Percentiles rank a stretch among this genome's conserved stretches.
These are phyloP conservation scores for Populus alba DNA, from an alignment of 345 rosid species.

Conservation along the genomic window DNA sequence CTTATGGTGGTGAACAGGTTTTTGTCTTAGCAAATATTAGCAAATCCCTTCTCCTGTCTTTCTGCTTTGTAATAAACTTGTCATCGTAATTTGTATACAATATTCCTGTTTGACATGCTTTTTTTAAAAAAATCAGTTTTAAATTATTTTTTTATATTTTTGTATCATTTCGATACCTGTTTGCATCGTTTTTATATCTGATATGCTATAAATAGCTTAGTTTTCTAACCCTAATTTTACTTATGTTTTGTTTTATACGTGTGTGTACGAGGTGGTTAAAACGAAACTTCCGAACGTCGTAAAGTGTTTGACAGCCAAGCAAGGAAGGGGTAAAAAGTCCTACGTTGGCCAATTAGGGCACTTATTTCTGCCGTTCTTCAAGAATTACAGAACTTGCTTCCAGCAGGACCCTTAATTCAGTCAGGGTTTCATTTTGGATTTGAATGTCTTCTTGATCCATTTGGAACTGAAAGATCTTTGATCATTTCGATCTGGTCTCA, in stretches of 20 bases:
- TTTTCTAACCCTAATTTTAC: no score
- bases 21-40: neutral
- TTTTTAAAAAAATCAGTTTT: no score
- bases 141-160: no score
- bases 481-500: neutral
- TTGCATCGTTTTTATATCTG: no score
- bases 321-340: no score
- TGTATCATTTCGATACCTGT: no score
- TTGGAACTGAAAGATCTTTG: neutral
- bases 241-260: no score
- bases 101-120: no score
- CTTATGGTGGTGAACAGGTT: neutral
- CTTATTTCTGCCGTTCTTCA: neutral
- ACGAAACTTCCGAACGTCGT: no score
- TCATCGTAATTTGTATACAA: neutral
- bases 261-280: no score
- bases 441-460: neutral
- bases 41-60: neutral
- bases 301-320: no score
- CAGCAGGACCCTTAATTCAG: neutral
- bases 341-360: neutral
- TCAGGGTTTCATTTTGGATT: neutral
- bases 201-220: no score
- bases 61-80: neutral
- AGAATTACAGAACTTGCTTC: neutral